These are phyloP conservation scores for Annulohypoxylon bovei DNA, from an alignment of 495 filamentous ascomycete genomes.

Conservation along the genomic window DNA sequence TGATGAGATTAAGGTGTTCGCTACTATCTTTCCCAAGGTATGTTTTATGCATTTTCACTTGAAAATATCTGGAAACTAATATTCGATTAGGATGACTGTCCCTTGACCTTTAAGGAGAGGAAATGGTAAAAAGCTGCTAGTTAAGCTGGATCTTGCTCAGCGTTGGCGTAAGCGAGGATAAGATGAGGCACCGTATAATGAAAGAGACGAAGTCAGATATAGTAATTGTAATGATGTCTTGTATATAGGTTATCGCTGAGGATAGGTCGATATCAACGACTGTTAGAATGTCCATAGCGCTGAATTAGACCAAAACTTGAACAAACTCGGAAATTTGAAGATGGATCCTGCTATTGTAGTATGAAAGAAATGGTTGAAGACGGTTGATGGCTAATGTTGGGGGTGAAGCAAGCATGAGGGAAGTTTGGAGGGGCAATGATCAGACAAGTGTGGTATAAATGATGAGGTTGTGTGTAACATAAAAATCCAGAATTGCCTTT, in stretches of 20 bases:
- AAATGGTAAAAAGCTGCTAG: slow-evolving; percentile 47
- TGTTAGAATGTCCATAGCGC: slow-evolving; percentile 28
- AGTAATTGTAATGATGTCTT: slow-evolving; percentile 47
- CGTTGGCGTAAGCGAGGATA: neutral
- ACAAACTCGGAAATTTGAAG: neutral
- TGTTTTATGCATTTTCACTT: slow-evolving; percentile 48
- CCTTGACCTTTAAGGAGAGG: slow-evolving; percentile 67
- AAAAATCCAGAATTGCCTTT: neutral
- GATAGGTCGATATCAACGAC: slow-evolving; percentile 22
- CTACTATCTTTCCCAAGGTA: slow-evolving; percentile 96
- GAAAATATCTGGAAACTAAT: slow-evolving; percentile 37
- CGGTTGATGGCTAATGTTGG: neutral
- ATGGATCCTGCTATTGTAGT: neutral
- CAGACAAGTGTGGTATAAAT: neutral
- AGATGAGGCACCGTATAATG: slow-evolving; percentile 11
- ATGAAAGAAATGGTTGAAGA: neutral
- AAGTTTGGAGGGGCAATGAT: no score
- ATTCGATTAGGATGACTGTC: slow-evolving; percentile 67
- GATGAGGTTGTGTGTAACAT: neutral
- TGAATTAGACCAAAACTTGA: slow-evolving; percentile 26
- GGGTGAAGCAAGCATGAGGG: neutral
- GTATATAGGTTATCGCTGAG: slow-evolving; percentile 42
- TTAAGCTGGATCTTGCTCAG: neutral
- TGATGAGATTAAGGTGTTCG: slow-evolving; percentile 98
- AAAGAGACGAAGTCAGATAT: slow-evolving; percentile 33